A percentile compares a stretch with the other conserved stretches of the same genome.
These are phyloP conservation scores for Teunomyces atbi DNA, from an alignment of 805 yeast genomes.

Conservation along the genomic window DNA sequence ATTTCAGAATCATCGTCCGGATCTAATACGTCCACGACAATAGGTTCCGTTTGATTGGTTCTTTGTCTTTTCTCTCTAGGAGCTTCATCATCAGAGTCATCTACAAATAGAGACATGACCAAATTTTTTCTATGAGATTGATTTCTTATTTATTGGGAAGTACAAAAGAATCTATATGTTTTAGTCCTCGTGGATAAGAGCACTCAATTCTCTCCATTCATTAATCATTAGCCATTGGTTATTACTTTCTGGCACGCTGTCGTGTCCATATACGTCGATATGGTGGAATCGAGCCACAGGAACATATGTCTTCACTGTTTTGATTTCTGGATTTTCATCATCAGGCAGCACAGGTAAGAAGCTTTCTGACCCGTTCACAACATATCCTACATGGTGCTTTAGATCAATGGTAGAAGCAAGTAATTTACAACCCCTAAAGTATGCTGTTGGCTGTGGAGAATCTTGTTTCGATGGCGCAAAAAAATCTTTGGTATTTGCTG, in stretches of 20 bases:
- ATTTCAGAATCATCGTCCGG: background rate
- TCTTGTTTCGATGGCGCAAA: constrained; percentile 28
- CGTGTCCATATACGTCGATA: constrained; percentile 31
- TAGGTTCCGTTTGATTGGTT: background rate
- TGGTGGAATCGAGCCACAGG: constrained; percentile 23
- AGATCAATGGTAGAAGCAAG: constrained; percentile 22
- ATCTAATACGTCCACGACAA: background rate
- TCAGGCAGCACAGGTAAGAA: constrained; percentile 4
- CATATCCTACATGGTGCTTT: constrained; percentile 21
- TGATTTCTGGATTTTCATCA: constrained; percentile 12
- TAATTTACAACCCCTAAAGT: constrained; percentile 36
- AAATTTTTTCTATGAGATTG: background rate
- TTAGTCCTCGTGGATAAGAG: constrained; percentile 19
- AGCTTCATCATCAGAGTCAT: background rate
- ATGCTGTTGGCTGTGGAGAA: constrained; percentile 22
- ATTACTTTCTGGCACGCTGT: constrained; percentile 13
- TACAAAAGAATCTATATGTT: background rate
- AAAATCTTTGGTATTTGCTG: constrained; percentile 30
- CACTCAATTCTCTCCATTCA: constrained; percentile 29
- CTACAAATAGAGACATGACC: constrained; percentile 2
- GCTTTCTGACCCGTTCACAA: constrained; percentile 21
- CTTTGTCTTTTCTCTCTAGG: background rate
- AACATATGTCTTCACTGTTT: constrained; percentile 17
- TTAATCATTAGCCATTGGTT: constrained; percentile 26
- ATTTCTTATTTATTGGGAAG: background rate